Evolutionary conservation across 2,329 filamentous ascomycete species (phyloP).

Genomic region (Hypoxylon sp.): DNA sequence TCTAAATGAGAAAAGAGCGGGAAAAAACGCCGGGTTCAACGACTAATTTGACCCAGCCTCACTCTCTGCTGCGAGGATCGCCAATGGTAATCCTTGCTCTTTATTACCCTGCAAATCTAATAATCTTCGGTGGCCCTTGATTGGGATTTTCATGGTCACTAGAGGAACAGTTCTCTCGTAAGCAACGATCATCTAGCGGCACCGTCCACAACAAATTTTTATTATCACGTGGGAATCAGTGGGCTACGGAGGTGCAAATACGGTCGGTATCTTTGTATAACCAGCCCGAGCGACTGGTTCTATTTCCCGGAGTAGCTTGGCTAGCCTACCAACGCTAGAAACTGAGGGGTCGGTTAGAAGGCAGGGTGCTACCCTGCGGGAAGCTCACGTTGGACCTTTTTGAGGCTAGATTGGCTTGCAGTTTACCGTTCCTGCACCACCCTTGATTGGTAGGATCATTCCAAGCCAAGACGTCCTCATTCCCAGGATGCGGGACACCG

Average conservation of each 20-base stretch:
- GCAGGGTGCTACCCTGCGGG: slow-evolving; percentile 43
- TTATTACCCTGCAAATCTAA: slow-evolving; percentile 36
- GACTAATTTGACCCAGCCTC: slow-evolving; percentile 44
- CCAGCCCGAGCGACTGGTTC: slow-evolving; percentile 46
- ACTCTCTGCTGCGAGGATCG: slow-evolving; percentile 37
- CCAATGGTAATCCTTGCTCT: slow-evolving; percentile 41
- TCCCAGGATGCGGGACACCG: slow-evolving; percentile 39
- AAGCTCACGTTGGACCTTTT: slow-evolving; percentile 34
- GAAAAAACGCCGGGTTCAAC: slow-evolving; percentile 38
- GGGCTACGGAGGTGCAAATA: slow-evolving; percentile 24
- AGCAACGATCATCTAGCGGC: slow-evolving; percentile 25
- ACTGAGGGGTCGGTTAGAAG: slow-evolving; percentile 44
- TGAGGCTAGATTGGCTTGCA: slow-evolving; percentile 46
- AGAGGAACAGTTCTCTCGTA: slow-evolving; percentile 22
- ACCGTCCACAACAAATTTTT: slow-evolving; percentile 28
- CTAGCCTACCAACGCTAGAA: slow-evolving; percentile 38
- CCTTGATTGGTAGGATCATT: slow-evolving; percentile 38
- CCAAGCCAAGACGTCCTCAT: slow-evolving; percentile 39
- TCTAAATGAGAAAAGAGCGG: slow-evolving; percentile 40
- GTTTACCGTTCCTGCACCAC: slow-evolving; percentile 31
- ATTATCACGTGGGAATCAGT: slow-evolving; percentile 39
- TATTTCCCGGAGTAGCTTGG: slow-evolving; percentile 43
- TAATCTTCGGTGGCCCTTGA: slow-evolving; percentile 24
- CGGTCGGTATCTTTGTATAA: slow-evolving; percentile 29
- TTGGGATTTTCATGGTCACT: slow-evolving; percentile 24